Base-by-base conservation (phyloP, 192 early-diverging fungal species). In the Pilobolus umbonatus region DNA sequence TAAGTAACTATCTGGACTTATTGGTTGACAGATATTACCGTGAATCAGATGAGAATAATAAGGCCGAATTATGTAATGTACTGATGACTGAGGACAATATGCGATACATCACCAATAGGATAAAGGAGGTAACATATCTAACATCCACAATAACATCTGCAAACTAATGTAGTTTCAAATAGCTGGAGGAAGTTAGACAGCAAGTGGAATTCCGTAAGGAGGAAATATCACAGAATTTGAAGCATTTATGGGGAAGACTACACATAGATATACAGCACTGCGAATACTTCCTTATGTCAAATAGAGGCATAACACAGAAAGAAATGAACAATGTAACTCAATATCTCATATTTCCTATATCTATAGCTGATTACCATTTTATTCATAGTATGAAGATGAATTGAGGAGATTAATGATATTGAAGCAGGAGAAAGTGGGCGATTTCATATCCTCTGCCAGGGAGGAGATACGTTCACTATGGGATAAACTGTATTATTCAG, bases 341-440 rank as follows among this genome's bases (percentile, higher is more conserved):
- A 4, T 21, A 5, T 55, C 19, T 17, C 17, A 30, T 35, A 39
- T 36, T 15, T 55, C 8, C 9, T 50, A 28, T 31, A 28, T 30
- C 30, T 28, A 12, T 30, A 17, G 44, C 10, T 28, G 10, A 8
- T 17, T 26, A 31, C 2, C 49, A 17, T 26, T 31, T 24, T 11
- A 28, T n/a, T 12, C n/a, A 17, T 58, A 79, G 77, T 62, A 69
- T 53, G 75, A 76, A 57, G 43, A 65, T 12, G 77, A 80, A 49
- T 29, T 72, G 40, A 32, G 35, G 11, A 50, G 67, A 14, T 34
- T 80, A 43, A 61, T 60, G 30, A 55, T 61, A 6, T 34, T 80
- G n/a, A 74, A 76, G 36, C 43, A 53, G 29, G 61, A 76, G 38
- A 58, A 67, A 31, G 48, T 76, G 8, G 55, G 74, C 21, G 77